phyloP scores from a whole-genome alignment of 108 stramenopile species.

The Cyclotella sp. region DNA sequence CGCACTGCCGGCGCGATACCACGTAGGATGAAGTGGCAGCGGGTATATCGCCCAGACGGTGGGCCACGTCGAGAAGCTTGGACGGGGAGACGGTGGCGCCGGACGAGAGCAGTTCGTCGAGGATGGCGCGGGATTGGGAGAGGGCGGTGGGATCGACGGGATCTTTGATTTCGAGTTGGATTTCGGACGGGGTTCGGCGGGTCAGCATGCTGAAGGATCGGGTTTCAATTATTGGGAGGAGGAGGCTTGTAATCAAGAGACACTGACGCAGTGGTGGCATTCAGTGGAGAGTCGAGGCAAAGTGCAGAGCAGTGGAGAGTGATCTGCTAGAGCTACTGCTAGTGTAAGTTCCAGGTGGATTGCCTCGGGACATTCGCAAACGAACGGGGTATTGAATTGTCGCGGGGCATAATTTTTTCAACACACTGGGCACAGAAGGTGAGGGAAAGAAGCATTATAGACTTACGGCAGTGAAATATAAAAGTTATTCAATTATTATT shows the following conservation, averaged over 20 bases:
- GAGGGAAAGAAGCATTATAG: too few species aligned
- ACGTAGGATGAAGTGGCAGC: conserved; percentile 44
- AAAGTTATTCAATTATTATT: too few species aligned
- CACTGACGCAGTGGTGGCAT: too few species aligned
- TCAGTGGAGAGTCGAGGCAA: too few species aligned
- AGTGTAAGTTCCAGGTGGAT: too few species aligned
- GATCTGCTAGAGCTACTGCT: too few species aligned
- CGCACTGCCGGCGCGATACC: conserved; percentile 61
- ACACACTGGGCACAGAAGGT: too few species aligned
- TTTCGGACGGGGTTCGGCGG: conserved; percentile 66
- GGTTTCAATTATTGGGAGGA: not conserved
- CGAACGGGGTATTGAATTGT: too few species aligned
- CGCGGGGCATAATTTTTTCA: too few species aligned
- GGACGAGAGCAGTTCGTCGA: conserved; percentile 61
- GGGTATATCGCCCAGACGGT: conserved; percentile 76
- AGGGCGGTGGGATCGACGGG: conserved; percentile 88
- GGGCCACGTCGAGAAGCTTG: conserved; percentile 62
- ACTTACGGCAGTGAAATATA: too few species aligned
- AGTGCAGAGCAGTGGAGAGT: too few species aligned
- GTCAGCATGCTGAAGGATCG: conserved; percentile 53
- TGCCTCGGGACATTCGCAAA: too few species aligned
- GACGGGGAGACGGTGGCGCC: conserved; percentile 30
- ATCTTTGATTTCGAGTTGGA: conserved; percentile 85
- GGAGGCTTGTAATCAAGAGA: not conserved
- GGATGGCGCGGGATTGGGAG: conserved; percentile 80